phyloP scores from a whole-genome alignment of 768 basidiomycete species.

The Dioszegia aurantiaca region DNA sequence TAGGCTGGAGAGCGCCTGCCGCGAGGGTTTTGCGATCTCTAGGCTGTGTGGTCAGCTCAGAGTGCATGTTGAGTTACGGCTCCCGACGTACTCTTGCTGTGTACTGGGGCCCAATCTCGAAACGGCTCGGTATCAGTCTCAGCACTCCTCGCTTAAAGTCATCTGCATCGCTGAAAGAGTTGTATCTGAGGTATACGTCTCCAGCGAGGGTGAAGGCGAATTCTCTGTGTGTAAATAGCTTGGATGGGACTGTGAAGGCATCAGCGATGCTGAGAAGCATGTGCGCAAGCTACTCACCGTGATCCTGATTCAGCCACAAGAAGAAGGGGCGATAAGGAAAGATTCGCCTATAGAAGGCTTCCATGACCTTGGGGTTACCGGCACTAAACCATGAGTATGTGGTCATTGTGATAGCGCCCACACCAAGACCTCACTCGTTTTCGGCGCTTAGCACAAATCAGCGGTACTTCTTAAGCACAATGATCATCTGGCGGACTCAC shows the following conservation, averaged over 20 bases:
- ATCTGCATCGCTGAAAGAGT: conserved; percentile 78
- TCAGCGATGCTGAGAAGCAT: neutral
- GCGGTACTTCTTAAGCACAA: neutral
- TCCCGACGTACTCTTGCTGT: conserved; percentile 67
- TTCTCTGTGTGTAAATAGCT: conserved; percentile 87
- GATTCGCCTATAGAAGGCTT: conserved; percentile 78
- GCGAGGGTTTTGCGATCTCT: conserved; percentile 81
- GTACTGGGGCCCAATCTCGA: conserved; percentile 96
- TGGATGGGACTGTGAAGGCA: conserved; percentile 57
- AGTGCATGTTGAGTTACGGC: neutral
- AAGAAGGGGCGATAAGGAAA: conserved; percentile 95
- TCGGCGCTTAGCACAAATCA: neutral
- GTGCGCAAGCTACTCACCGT: conserved; percentile 54
- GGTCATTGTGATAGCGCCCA: neutral
- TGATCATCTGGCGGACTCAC: neutral
- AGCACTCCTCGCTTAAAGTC: conserved; percentile 90
- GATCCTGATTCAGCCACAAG: conserved; percentile 91
- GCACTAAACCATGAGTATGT: neutral
- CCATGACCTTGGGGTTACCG: conserved; percentile 57
- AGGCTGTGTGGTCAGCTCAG: conserved; percentile 60
- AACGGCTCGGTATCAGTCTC: conserved; percentile 80
- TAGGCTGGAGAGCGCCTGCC: conserved; percentile 66
- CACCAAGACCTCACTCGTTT: conserved; percentile 2
- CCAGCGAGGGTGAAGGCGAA: conserved; percentile 89
- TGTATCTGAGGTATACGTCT: conserved; percentile 91